A percentile compares a stretch with the other conserved stretches of the same genome.
Conservation (phyloP, 2,329 filamentous ascomycete species). For the Myriosclerotinia curreyana region DNA sequence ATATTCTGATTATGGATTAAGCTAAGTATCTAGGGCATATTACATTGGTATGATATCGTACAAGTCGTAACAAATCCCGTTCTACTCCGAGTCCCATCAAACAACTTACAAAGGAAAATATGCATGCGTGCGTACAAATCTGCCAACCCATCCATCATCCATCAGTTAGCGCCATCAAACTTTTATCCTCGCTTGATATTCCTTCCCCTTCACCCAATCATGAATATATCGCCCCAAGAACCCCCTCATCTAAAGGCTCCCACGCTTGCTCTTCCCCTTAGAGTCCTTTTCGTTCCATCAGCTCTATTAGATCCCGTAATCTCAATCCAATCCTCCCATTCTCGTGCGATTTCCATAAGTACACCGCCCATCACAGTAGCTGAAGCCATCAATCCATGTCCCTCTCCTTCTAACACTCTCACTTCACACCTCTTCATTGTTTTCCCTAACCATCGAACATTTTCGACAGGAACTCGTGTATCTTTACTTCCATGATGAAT, state of each 20-base stretch:
- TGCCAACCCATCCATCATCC: not conserved
- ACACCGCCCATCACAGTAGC: constrained; percentile 89
- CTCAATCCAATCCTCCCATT: constrained; percentile 86
- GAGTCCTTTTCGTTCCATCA: constrained; percentile 32
- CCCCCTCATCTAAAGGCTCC: constrained; percentile 35
- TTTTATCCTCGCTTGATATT: constrained; percentile 11
- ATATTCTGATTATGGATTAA: constrained; percentile 20
- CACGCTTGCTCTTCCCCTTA: constrained; percentile 38
- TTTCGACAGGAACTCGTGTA: constrained; percentile 88
- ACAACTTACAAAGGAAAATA: constrained; percentile 13
- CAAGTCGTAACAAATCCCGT: constrained; percentile 19
- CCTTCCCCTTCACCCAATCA: not conserved
- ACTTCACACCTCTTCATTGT: constrained; percentile 94
- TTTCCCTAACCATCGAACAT: constrained; percentile 90
- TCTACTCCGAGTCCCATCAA: not conserved
- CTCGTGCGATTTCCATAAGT: constrained; percentile 88
- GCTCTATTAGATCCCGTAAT: constrained; percentile 46
- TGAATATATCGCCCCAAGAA: not conserved
- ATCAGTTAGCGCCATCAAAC: constrained; percentile 12
- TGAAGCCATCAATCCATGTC: constrained; percentile 94
- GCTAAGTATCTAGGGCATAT: constrained; percentile 18
- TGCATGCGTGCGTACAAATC: constrained; percentile 1
- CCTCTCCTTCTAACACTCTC: constrained; percentile 82
- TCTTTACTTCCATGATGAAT: constrained; percentile 94
- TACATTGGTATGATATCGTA: constrained; percentile 21